These are phyloP conservation scores for Clitoria ternatea DNA, from an alignment of 306 rosid species.

Conservation along the genomic window DNA sequence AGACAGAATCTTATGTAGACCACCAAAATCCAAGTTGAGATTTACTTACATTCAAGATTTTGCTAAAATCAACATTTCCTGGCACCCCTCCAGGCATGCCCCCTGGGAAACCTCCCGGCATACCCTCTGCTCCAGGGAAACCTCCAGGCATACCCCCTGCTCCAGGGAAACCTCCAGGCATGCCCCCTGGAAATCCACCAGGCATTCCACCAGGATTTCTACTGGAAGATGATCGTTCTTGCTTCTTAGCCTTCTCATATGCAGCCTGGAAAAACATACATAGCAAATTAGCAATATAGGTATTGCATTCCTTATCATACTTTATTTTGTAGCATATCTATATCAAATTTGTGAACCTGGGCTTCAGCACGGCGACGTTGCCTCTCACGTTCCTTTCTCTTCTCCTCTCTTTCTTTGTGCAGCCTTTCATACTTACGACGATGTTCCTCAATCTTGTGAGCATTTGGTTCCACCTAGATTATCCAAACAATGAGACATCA, in stretches of 20 bases:
- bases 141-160: conserved; percentile 59
- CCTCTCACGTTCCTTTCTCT: conserved; percentile 54
- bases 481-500: conserved; percentile 18
- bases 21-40: neutral
- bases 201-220: conserved; percentile 69
- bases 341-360: conserved; percentile 46
- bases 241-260: conserved; percentile 82
- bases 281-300: conserved; percentile 14
- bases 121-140: conserved; percentile 30
- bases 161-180: conserved; percentile 51
- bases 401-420: conserved; percentile 77
- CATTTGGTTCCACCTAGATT: conserved; percentile 84
- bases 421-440: conserved; percentile 87
- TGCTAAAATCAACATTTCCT: conserved; percentile 86
- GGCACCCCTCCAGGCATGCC: conserved; percentile 73
- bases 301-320: neutral
- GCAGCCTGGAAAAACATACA: conserved; percentile 57
- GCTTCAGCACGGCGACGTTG: conserved; percentile 82
- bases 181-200: conserved; percentile 55
- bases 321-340: neutral
- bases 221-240: conserved; percentile 76
- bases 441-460: conserved; percentile 85
- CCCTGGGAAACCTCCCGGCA: conserved; percentile 47
- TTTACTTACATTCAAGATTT: conserved; percentile 73
- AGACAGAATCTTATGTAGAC: neutral